A percentile compares a stretch with the other conserved stretches of the same genome.
phyloP scores from a whole-genome alignment of 1,284 basidiomycete species.

The Pseudozyma flocculosa region DNA sequence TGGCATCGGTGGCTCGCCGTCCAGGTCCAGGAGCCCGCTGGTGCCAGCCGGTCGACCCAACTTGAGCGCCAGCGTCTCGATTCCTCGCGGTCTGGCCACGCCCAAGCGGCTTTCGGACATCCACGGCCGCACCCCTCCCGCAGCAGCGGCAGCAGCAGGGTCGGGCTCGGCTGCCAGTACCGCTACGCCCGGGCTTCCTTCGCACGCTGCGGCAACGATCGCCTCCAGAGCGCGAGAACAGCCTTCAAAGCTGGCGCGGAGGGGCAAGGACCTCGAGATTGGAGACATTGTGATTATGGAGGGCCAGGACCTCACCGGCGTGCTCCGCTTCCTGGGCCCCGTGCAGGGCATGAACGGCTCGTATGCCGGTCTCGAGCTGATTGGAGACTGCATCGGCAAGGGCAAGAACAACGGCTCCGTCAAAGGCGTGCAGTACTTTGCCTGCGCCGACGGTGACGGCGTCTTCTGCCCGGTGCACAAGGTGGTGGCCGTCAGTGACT shows the following conservation, averaged over 20 bases:
- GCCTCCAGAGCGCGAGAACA: constrained; percentile 22
- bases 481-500: constrained; percentile 60
- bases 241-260: neutral
- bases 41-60: neutral
- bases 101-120: constrained; percentile 30
- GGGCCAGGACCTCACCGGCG: constrained; percentile 41
- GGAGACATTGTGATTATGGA: constrained; percentile 48
- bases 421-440: constrained; percentile 80
- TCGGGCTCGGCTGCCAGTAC: constrained; percentile 7
- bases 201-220: constrained; percentile 24
- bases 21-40: constrained; percentile 7
- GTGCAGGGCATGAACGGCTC: constrained; percentile 45
- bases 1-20: neutral
- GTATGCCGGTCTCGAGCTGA: constrained; percentile 54
- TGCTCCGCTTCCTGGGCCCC: constrained; percentile 50
- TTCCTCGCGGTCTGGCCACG: constrained; percentile 13
- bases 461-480: constrained; percentile 84
- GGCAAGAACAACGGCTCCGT: constrained; percentile 95
- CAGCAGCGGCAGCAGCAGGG: too few relatives aligned
- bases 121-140: too few relatives aligned
- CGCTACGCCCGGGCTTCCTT: constrained; percentile 9
- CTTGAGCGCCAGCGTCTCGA: neutral
- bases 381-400: constrained; percentile 65
- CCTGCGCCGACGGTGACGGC: constrained; percentile 79
- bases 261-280: constrained; percentile 41